Evolutionary conservation across 2,329 filamentous ascomycete genomes (phyloP), one percentile per base, ranked within the genome.

Genomic region (Cladophialophora immunda): DNA sequence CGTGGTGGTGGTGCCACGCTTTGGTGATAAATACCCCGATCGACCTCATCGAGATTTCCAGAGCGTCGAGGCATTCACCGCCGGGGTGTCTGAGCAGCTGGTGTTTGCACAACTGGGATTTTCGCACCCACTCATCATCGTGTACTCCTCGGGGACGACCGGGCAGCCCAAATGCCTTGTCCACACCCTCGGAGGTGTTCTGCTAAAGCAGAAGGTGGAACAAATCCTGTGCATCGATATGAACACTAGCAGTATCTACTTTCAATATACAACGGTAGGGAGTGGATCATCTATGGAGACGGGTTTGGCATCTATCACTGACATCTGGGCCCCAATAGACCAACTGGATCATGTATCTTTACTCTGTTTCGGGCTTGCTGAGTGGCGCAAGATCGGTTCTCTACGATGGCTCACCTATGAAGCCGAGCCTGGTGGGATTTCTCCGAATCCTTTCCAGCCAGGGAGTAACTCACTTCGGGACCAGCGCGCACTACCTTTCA

Each of bases 161-260:
- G 92, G 92, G 4, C 87, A 86, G 17, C 92, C 92, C 15, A 95
- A 95, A 74, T 92, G 91, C 65, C 94, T 95, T 68, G 91, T 94
- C 2, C 92, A 96, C 76, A 89, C 88, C 0, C 75, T 76, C 3
- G 77, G 77, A 15, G 77, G 45, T 8, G 6, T 52, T 52, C 6
- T 36, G 32, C 25, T 29, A 9, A 52, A 52, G 5, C n/a, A 27
- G 25, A n/a, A 56, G 17, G 9, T n/a, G 77, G 0, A 30, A 13
- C 22, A 22, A 19, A 15, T 19, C 29, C 38, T 38, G 17, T 7
- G 25, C 27, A 17, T 2, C 77, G 76, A 30, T 88, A 93, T 74
- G 92, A 36, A 77, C 19, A 71, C 95, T 75, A 81, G 80, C 0
- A 78, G 75, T 32, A 73, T 83, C 0, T 73, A 77, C 4, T 70